phyloP scores from a whole-genome alignment of 208 protist genomes.

The Crithidia bombi region DNA sequence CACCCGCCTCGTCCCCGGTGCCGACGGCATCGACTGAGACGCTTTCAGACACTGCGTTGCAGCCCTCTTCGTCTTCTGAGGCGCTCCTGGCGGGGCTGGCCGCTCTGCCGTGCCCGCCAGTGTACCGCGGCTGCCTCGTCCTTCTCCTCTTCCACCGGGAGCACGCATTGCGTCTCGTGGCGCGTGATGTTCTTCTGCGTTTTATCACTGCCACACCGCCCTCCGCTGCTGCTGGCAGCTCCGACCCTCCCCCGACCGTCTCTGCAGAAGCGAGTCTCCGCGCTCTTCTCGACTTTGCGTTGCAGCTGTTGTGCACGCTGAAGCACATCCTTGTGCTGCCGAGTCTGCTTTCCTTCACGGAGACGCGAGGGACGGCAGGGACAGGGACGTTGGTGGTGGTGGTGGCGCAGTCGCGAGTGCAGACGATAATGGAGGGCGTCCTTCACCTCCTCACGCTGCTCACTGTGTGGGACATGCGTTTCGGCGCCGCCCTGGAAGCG shows the following conservation, averaged over 20 bases:
- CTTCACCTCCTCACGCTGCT: constrained; percentile 56
- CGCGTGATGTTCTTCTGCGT: constrained; percentile 24
- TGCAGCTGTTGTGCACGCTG: constrained; percentile 61
- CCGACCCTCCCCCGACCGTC: too few relatives aligned
- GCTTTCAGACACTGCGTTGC: background rate
- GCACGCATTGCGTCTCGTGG: constrained; percentile 43
- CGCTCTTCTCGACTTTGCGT: constrained; percentile 26
- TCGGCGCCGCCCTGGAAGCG: constrained; percentile 16
- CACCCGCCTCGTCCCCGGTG: background rate
- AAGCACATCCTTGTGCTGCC: constrained; percentile 41
- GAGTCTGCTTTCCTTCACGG: constrained; percentile 10
- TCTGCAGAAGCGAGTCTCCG: background rate
- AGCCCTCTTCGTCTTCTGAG: background rate
- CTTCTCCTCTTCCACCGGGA: constrained; percentile 55
- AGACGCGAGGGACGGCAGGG: background rate
- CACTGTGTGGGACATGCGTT: constrained; percentile 44
- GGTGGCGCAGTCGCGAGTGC: constrained; percentile 15
- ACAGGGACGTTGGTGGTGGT: background rate
- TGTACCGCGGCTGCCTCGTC: constrained; percentile 36
- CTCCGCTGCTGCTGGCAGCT: background rate
- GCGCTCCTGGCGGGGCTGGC: constrained; percentile 11
- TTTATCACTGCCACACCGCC: background rate
- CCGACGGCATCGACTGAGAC: background rate
- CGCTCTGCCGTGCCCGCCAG: background rate
- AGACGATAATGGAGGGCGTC: constrained; percentile 44